A percentile compares a stretch with the other conserved stretches of the same genome.
Evolutionary conservation across 495 filamentous ascomycete species (phyloP).

Genomic region (Aspergillus carlsbadensis): DNA sequence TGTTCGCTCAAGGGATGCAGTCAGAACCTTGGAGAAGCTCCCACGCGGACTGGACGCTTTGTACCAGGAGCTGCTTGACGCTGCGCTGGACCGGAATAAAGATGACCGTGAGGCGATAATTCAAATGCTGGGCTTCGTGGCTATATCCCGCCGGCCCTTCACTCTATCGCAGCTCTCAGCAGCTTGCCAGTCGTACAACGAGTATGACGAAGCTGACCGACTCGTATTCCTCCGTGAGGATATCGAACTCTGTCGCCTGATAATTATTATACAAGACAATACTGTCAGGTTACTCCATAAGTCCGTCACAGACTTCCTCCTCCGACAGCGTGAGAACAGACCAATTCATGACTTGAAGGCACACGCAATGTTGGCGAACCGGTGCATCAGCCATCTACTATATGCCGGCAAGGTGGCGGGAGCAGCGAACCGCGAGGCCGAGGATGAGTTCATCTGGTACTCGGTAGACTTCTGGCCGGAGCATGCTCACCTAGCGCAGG

Average conservation of each 20-base stretch:
- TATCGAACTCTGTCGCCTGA: conserved; percentile 16
- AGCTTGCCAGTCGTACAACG: conserved; percentile 11
- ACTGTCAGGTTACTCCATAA: conserved; percentile 21
- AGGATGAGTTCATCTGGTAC: no score
- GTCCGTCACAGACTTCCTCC: conserved; percentile 25
- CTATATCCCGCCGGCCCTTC: conserved; percentile 12
- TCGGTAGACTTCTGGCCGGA: no score
- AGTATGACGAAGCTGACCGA: conserved; percentile 14
- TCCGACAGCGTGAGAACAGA: neutral
- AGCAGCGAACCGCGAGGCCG: no score
- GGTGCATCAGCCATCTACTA: no score
- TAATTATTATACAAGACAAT: conserved; percentile 17
- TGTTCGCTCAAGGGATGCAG: conserved; percentile 9
- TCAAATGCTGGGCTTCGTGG: conserved; percentile 15
- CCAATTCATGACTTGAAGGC: no score
- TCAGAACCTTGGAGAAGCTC: conserved; percentile 11
- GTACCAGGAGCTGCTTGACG: conserved; percentile 15
- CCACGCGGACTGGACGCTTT: conserved; percentile 10
- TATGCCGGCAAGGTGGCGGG: no score
- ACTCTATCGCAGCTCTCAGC: conserved; percentile 12
- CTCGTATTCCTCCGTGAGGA: conserved; percentile 10
- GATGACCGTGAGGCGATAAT: neutral
- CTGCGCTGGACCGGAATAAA: conserved; percentile 4
- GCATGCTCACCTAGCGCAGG: no score
- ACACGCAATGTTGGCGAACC: no score